A percentile compares a stretch with the other conserved stretches of the same genome.
Conservation (phyloP, 2,329 filamentous ascomycete species). For the Thelonectria blattea region DNA sequence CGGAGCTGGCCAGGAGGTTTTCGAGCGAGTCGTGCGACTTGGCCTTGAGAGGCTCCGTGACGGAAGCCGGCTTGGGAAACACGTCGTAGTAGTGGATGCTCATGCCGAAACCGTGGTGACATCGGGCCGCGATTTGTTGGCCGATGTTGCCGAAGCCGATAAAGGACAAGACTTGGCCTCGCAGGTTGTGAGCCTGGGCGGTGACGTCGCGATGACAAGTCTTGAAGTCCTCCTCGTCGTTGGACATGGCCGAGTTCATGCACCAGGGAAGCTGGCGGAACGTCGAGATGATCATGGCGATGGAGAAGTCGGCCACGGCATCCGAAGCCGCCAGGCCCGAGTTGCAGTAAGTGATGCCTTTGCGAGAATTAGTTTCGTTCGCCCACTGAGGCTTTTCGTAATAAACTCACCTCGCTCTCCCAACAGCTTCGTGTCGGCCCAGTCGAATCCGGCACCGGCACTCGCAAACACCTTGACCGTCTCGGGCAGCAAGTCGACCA, state of each 20-base stretch:
- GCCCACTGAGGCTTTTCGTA: background rate
- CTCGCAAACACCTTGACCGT: slow-evolving; percentile 67
- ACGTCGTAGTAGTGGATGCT: slow-evolving; percentile 68
- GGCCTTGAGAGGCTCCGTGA: slow-evolving; percentile 53
- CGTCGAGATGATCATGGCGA: slow-evolving; percentile 71
- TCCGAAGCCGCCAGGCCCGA: slow-evolving; percentile 73
- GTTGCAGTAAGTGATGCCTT: slow-evolving; percentile 75
- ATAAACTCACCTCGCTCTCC: slow-evolving; percentile 59
- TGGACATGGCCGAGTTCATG: slow-evolving; percentile 57
- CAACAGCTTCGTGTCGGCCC: slow-evolving; percentile 67
- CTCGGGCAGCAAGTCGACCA: slow-evolving; percentile 61
- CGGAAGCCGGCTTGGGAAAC: slow-evolving; percentile 49
- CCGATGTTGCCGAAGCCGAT: slow-evolving; percentile 74
- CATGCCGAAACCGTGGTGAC: slow-evolving; percentile 67
- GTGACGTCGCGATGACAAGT: slow-evolving; percentile 67
- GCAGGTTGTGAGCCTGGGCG: slow-evolving; percentile 66
- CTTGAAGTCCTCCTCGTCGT: slow-evolving; percentile 51
- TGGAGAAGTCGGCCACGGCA: slow-evolving; percentile 73
- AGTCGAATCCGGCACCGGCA: slow-evolving; percentile 70
- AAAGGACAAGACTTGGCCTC: slow-evolving; percentile 65
- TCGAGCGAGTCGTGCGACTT: slow-evolving; percentile 58
- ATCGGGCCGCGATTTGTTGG: slow-evolving; percentile 62
- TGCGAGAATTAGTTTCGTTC: background rate
- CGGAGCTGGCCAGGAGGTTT: slow-evolving; percentile 56
- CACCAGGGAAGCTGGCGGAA: slow-evolving; percentile 74